A percentile compares a stretch with the other conserved stretches of the same genome.
These are phyloP conservation scores for Cornus florida DNA, from an alignment of 148 eudicot genomes.

Conservation along the genomic window DNA sequence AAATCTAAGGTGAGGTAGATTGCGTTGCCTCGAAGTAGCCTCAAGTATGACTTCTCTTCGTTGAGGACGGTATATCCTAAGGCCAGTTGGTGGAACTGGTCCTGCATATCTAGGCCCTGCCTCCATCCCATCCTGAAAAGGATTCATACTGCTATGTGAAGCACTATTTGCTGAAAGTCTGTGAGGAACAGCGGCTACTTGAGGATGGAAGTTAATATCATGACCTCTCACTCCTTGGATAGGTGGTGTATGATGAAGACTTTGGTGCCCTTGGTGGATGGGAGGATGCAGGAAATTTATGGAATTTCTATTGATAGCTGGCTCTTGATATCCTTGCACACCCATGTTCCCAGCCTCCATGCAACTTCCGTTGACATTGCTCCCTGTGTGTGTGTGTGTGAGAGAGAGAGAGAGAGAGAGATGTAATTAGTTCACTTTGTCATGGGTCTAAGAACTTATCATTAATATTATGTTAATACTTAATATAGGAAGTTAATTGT, in stretches of 20 bases:
- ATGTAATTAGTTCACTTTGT: conserved; percentile 5
- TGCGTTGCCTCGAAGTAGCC: conserved; percentile 55
- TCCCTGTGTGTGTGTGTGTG: conserved; percentile 28
- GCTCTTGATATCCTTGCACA: conserved; percentile 55
- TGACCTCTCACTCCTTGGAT: conserved; percentile 56
- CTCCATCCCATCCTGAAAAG: conserved; percentile 47
- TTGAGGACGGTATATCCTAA: conserved; percentile 63
- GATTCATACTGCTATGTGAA: conserved; percentile 28
- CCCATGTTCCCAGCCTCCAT: conserved; percentile 48
- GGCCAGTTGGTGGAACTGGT: conserved; percentile 51
- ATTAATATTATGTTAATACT: background rate
- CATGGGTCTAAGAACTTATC: background rate
- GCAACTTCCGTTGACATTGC: conserved; percentile 41
- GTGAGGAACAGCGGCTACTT: conserved; percentile 46
- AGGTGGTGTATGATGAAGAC: conserved; percentile 45
- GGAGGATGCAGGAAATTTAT: conserved; percentile 56
- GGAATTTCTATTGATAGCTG: conserved; percentile 44
- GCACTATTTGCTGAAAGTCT: conserved; percentile 41
- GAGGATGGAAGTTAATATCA: conserved; percentile 57
- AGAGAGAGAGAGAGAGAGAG: background rate
- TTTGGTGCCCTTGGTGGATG: conserved; percentile 55
- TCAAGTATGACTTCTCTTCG: conserved; percentile 55
- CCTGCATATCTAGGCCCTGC: conserved; percentile 36
- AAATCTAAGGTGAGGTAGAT: conserved; percentile 66
- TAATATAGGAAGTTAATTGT: background rate